Evolutionary conservation across 1,139 yeast genomes (phyloP).

Genomic region (Suhomyces guaymorum): DNA sequence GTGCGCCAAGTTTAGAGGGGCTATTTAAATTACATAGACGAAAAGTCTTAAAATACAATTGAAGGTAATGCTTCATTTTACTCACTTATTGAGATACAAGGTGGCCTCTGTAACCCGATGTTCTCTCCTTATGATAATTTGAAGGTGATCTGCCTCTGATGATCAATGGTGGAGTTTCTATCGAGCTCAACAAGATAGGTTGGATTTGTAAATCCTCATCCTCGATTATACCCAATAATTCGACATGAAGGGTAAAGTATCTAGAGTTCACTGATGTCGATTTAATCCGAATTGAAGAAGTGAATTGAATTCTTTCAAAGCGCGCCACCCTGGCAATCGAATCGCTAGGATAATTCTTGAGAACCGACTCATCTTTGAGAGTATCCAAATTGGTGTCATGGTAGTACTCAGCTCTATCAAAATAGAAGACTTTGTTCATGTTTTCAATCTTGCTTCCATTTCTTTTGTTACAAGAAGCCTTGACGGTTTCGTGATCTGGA

Average conservation of each 20-base stretch:
- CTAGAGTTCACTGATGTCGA: slow-evolving; percentile 46
- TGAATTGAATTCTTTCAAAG: slow-evolving; percentile 68
- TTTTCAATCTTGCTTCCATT: slow-evolving; percentile 52
- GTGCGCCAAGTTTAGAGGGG: neutral
- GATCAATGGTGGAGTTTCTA: slow-evolving; percentile 64
- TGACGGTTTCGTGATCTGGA: slow-evolving; percentile 59
- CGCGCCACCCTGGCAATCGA: slow-evolving; percentile 61
- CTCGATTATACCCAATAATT: slow-evolving; percentile 52
- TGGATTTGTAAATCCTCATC: slow-evolving; percentile 42
- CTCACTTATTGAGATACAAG: slow-evolving; percentile 2
- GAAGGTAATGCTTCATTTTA: too few species aligned
- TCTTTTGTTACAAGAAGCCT: slow-evolving; percentile 62
- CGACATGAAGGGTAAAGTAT: slow-evolving; percentile 55
- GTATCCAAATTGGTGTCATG: slow-evolving; percentile 31
- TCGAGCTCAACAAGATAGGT: slow-evolving; percentile 40
- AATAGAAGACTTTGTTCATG: slow-evolving; percentile 52
- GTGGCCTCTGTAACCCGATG: slow-evolving; percentile 39
- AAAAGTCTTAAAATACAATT: slow-evolving; percentile 10
- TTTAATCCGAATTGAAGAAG: slow-evolving; percentile 59
- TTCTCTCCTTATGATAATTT: slow-evolving; percentile 50
- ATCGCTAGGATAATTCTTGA: slow-evolving; percentile 49
- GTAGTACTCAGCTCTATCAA: slow-evolving; percentile 44
- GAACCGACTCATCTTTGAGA: slow-evolving; percentile 33
- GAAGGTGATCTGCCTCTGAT: slow-evolving; percentile 72
- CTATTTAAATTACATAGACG: slow-evolving; percentile 10